These are phyloP conservation scores for Daucus carota DNA, from an alignment of 129 eudicot genomes.

Conservation along the genomic window DNA sequence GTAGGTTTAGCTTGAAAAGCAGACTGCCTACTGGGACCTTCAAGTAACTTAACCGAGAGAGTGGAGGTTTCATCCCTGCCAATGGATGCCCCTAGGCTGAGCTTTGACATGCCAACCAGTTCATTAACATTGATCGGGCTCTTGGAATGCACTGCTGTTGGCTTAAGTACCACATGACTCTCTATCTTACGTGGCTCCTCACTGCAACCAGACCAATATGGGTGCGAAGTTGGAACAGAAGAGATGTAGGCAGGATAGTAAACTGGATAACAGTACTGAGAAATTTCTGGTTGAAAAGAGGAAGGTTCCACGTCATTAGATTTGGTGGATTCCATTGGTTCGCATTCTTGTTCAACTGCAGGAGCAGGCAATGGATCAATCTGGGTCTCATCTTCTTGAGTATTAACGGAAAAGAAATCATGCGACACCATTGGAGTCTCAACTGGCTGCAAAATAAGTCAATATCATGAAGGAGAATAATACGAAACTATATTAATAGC, in stretches of 20 bases:
- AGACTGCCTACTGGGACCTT: conserved; percentile 67
- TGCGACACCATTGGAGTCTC: conserved; percentile 42
- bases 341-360: conserved; percentile 59
- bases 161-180: conserved; percentile 75
- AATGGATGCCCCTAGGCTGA: conserved; percentile 67
- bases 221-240: conserved; percentile 50
- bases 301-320: conserved; percentile 38
- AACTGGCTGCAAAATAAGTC: conserved; percentile 24
- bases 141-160: conserved; percentile 82
- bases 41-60: conserved; percentile 53
- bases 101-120: conserved; percentile 84
- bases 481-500: neutral
- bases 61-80: conserved; percentile 39
- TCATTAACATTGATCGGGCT: conserved; percentile 82
- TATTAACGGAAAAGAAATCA: conserved; percentile 41
- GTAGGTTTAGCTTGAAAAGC: conserved; percentile 73
- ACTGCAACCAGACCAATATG: conserved; percentile 51
- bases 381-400: conserved; percentile 41
- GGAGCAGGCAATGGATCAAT: conserved; percentile 39
- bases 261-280: conserved; percentile 53
- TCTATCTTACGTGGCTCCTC: conserved; percentile 44
- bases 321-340: conserved; percentile 78
- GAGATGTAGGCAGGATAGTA: conserved; percentile 59
- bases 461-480: conserved; percentile 7
- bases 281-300: conserved; percentile 34